A percentile compares a stretch with the other conserved stretches of the same genome.
Evolutionary conservation across 2,329 filamentous ascomycete species (phyloP).

Genomic region (Fusarium beomiforme): DNA sequence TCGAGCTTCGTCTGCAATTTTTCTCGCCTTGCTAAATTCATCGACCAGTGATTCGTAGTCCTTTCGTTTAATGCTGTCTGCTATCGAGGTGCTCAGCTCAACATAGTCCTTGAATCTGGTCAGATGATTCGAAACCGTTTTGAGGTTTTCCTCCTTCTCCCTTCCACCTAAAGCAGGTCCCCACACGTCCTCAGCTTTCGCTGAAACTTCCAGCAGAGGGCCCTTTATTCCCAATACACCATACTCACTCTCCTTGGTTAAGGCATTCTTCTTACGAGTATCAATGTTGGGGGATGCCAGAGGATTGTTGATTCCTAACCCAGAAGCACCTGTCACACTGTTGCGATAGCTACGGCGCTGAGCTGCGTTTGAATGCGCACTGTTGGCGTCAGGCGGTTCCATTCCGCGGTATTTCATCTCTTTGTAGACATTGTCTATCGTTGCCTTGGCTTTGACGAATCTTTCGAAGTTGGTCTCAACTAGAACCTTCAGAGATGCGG

Average conservation of each 20-base stretch:
- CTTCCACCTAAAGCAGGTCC: slow-evolving; percentile 90
- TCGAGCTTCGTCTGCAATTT: slow-evolving; percentile 81
- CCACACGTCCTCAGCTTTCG: slow-evolving; percentile 98
- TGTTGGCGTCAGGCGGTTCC: slow-evolving; percentile 58
- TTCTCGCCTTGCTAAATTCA: slow-evolving; percentile 85
- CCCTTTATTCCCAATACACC: slow-evolving; percentile 88
- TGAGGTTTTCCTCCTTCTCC: slow-evolving; percentile 89
- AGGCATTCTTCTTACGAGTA: slow-evolving; percentile 83
- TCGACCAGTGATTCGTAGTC: slow-evolving; percentile 91
- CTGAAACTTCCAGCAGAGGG: slow-evolving; percentile 87
- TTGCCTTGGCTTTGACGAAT: slow-evolving; percentile 96
- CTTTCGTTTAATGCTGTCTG: slow-evolving; percentile 87
- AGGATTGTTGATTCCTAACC: slow-evolving; percentile 51
- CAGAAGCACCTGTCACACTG: slow-evolving; percentile 52
- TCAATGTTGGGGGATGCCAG: slow-evolving; percentile 57
- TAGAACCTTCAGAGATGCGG: slow-evolving; percentile 92
- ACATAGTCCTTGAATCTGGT: slow-evolving; percentile 85
- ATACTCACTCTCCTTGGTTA: slow-evolving; percentile 92
- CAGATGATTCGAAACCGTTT: slow-evolving; percentile 77
- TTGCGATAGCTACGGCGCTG: slow-evolving; percentile 75
- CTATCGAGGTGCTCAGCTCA: slow-evolving; percentile 79
- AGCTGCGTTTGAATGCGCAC: slow-evolving; percentile 66
- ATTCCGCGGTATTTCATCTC: slow-evolving; percentile 86
- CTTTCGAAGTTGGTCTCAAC: slow-evolving; percentile 99
- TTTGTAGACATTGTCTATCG: slow-evolving; percentile 97